These are phyloP conservation scores for Monosporozyma siamensis DNA, from an alignment of 805 yeast genomes.

Conservation along the genomic window DNA sequence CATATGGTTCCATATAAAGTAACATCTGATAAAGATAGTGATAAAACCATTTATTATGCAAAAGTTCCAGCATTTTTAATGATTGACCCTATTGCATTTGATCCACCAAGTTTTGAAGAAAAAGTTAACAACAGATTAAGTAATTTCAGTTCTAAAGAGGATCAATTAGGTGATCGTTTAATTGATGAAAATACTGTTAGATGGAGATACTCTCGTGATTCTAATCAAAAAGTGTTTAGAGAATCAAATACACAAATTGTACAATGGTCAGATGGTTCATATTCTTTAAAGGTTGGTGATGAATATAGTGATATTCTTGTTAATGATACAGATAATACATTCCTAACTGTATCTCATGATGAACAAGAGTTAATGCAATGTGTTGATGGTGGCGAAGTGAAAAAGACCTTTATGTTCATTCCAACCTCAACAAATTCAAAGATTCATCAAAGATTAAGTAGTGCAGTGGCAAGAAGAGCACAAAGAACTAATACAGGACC, in stretches of 20 bases:
- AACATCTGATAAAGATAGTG: slow-evolving; percentile 23
- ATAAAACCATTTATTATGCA: slow-evolving; percentile 35
- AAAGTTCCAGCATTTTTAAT: slow-evolving; percentile 76
- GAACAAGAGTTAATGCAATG: slow-evolving; percentile 54
- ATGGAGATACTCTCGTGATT: slow-evolving; percentile 83
- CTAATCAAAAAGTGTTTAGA: slow-evolving; percentile 60
- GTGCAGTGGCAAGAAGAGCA: slow-evolving; percentile 42
- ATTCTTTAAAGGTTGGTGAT: slow-evolving; percentile 75
- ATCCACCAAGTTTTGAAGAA: slow-evolving; percentile 57
- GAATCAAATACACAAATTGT: slow-evolving; percentile 86
- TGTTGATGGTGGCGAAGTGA: slow-evolving; percentile 56
- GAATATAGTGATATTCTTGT: slow-evolving; percentile 76
- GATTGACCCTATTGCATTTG: slow-evolving; percentile 82
- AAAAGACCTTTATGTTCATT: slow-evolving; percentile 59
- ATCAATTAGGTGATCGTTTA: slow-evolving; percentile 52
- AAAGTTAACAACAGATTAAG: slow-evolving; percentile 33
- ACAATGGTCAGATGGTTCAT: slow-evolving; percentile 90
- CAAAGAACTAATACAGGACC: slow-evolving; percentile 30
- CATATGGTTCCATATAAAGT: slow-evolving; percentile 38
- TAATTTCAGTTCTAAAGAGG: slow-evolving; percentile 32
- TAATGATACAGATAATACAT: slow-evolving; percentile 58
- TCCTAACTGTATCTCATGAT: slow-evolving; percentile 62
- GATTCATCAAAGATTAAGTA: slow-evolving; percentile 72
- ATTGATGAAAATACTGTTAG: slow-evolving; percentile 79
- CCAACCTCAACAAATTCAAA: slow-evolving; percentile 87